Conservation (phyloP, 805 yeast species). For the Lachancea dasiensis region DNA sequence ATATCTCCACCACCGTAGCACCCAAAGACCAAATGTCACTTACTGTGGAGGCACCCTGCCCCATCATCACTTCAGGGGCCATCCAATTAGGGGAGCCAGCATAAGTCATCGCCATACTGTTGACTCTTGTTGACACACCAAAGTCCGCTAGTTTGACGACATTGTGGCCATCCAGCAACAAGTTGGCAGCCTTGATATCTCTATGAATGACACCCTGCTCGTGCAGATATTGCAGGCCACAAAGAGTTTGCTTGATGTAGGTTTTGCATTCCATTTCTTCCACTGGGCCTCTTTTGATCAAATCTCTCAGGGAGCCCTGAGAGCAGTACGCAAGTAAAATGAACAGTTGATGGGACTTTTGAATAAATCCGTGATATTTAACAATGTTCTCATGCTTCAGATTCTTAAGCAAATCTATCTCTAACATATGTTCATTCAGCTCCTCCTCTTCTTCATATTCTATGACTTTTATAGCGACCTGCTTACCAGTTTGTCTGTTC, state of each 20-base stretch:
- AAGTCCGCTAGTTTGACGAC: constrained; percentile 89
- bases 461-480: constrained; percentile 78
- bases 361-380: constrained; percentile 84
- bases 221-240: constrained; percentile 66
- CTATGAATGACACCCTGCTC: constrained; percentile 81
- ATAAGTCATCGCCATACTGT: constrained; percentile 53
- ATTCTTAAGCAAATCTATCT: constrained; percentile 68
- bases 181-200: constrained; percentile 91
- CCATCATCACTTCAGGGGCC: constrained; percentile 92
- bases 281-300: constrained; percentile 36
- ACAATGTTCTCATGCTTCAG: constrained; percentile 87
- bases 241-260: constrained; percentile 63
- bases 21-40: constrained; percentile 94
- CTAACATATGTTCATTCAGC: constrained; percentile 52
- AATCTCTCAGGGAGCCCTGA: constrained; percentile 55
- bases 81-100: constrained; percentile 97
- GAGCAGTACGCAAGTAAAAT: constrained; percentile 73
- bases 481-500: constrained; percentile 56
- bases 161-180: constrained; percentile 62
- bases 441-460: constrained; percentile 66
- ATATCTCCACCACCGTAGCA: constrained; percentile 84
- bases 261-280: constrained; percentile 56
- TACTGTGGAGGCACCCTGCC: constrained; percentile 79
- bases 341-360: constrained; percentile 58
- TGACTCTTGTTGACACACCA: constrained; percentile 85